phyloP scores from a whole-genome alignment of 257 asterid species.

The Capsicum chinense region DNA sequence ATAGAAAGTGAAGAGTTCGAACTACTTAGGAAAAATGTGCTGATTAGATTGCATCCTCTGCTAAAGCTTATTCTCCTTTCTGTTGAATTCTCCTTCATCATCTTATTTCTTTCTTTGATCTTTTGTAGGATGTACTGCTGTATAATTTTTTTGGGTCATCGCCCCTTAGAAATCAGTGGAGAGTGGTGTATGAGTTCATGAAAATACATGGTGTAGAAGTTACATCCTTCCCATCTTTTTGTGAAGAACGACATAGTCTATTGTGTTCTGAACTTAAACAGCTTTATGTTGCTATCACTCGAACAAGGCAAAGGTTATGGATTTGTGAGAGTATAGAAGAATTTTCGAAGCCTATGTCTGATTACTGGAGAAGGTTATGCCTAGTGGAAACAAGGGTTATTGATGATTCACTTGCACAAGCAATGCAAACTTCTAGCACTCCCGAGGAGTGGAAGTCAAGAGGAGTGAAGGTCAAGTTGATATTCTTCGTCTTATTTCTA shows the following conservation, averaged over 20 bases:
- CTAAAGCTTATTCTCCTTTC: neutral
- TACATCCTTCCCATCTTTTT: conserved; percentile 53
- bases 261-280: conserved; percentile 74
- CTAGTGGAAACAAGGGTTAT: conserved; percentile 58
- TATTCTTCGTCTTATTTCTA: neutral
- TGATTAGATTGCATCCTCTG: neutral
- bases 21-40: neutral
- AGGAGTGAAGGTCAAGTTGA: conserved; percentile 58
- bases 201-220: conserved; percentile 50
- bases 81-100: neutral
- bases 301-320: conserved; percentile 79
- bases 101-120: neutral
- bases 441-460: conserved; percentile 70
- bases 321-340: conserved; percentile 62
- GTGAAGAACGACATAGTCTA: conserved; percentile 52
- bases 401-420: conserved; percentile 58
- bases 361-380: conserved; percentile 61
- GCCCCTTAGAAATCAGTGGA: conserved; percentile 68
- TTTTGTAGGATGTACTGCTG: conserved; percentile 62
- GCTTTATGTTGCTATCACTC: conserved; percentile 67
- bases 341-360: conserved; percentile 60
- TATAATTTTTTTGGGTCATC: conserved; percentile 72
- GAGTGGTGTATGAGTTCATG: conserved; percentile 64
- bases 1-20: no score
- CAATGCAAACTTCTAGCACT: conserved; percentile 70